These are phyloP conservation scores for Garcia nutans DNA, from an alignment of 345 rosid genomes.

Conservation along the genomic window DNA sequence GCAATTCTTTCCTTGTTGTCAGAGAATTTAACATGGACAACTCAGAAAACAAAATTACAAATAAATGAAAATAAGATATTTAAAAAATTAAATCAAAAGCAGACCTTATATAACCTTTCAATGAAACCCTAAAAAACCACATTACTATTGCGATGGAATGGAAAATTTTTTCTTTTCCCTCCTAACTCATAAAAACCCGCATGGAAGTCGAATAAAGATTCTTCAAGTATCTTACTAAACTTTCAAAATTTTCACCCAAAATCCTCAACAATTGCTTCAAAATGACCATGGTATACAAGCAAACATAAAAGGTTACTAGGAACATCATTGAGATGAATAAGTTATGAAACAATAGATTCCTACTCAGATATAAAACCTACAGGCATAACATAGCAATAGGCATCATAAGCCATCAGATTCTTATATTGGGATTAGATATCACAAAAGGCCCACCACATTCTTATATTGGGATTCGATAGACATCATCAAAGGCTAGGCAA, in stretches of 20 bases:
- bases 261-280: neutral
- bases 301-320: neutral
- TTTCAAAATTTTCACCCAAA: neutral
- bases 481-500: too few relatives aligned
- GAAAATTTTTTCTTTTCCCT: neutral
- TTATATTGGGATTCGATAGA: too few relatives aligned
- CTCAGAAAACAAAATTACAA: neutral
- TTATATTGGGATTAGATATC: too few relatives aligned
- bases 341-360: neutral
- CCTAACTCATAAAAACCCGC: neutral
- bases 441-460: too few relatives aligned
- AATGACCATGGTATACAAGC: neutral
- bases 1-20: conserved; percentile 48
- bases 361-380: neutral
- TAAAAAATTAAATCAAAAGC: neutral
- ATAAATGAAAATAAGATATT: neutral
- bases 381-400: too few relatives aligned
- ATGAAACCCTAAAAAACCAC: neutral
- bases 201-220: neutral
- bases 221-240: neutral
- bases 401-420: too few relatives aligned
- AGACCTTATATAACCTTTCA: conserved; percentile 40
- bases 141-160: neutral
- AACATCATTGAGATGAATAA: neutral
- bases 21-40: conserved; percentile 10